Evolutionary conservation across 2,329 filamentous ascomycete species (phyloP).

Genomic region (Diatrype stigma): DNA sequence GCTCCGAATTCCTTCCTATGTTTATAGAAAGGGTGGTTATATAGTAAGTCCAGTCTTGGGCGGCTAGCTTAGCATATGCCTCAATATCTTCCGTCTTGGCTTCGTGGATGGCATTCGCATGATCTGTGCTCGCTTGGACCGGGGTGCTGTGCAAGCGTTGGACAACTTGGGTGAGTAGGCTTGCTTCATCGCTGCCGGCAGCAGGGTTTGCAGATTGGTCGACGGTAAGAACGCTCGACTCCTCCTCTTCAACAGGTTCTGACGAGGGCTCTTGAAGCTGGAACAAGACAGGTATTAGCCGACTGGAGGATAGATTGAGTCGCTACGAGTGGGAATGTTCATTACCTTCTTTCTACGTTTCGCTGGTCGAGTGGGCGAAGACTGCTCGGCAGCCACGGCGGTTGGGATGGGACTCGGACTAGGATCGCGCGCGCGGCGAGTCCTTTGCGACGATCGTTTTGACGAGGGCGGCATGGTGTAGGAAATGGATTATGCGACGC

Average conservation of each 20-base stretch:
- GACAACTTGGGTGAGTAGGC: slow-evolving; percentile 52
- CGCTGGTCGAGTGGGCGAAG: slow-evolving; percentile 57
- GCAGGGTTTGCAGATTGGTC: slow-evolving; percentile 34
- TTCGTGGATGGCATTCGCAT: slow-evolving; percentile 61
- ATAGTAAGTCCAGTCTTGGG: slow-evolving; percentile 80
- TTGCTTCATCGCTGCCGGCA: slow-evolving; percentile 46
- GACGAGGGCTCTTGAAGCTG: slow-evolving; percentile 39
- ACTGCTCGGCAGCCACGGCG: slow-evolving; percentile 38
- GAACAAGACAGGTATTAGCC: slow-evolving; percentile 2
- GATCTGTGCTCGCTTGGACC: slow-evolving; percentile 58
- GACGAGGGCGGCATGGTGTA: slow-evolving; percentile 34
- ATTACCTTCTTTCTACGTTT: slow-evolving; percentile 61
- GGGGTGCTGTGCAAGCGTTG: slow-evolving; percentile 44
- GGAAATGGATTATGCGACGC: slow-evolving; percentile 11
- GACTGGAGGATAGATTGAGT: not conserved
- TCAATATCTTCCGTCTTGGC: slow-evolving; percentile 58
- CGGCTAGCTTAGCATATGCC: slow-evolving; percentile 79
- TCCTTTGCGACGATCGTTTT: slow-evolving; percentile 32
- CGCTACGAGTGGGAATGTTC: not conserved
- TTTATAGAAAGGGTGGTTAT: slow-evolving; percentile 71
- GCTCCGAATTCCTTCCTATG: slow-evolving; percentile 67
- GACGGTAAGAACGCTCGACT: slow-evolving; percentile 35
- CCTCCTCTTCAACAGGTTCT: slow-evolving; percentile 43
- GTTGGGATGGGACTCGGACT: slow-evolving; percentile 27
- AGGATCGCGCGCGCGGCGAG: slow-evolving; percentile 28